Base-by-base conservation (phyloP, 75 land plant species). In the Adiantum capillusveneris region DNA sequence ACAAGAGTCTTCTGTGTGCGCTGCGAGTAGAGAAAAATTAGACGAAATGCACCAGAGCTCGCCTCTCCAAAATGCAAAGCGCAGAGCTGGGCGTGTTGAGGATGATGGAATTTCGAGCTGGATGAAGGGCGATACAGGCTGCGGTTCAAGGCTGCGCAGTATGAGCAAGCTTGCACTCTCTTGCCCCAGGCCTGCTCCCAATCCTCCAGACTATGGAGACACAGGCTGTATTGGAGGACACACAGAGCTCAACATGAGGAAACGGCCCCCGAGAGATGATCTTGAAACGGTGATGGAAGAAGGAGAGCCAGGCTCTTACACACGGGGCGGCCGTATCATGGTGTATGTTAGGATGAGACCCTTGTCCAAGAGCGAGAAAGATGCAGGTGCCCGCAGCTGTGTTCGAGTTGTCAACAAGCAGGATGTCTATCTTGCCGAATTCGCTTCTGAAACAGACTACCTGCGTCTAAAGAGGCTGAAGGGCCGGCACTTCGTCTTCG, bases 111-210 rank as follows among this genome's bases (percentile, higher is more conserved):
- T n/a, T n/a, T n/a, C n/a, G n/a, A n/a, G n/a, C n/a, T n/a, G n/a
- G n/a, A n/a, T 34, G 83, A 84, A 1, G 79, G 95, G 50, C 75
- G 74, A 16, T 78, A 61, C 5, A 52, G 55, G 59, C n/a, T 49
- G 13, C 12, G 25, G 25, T 12, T 24, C 52, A 6, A 2, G 20
- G 52, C 6, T 19, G 25, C 20, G 52, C 24, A 6, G 6, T 20
- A 49, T 20, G 52, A 49, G 20, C 20, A 49, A 20, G 20, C 25
- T 24, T 49, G 20, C 20, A 5, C 25, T 24, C 25, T 20, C 25
- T 20, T 49, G 20, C 25, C 52, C 52, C 52, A 49, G 25, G 25
- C 25, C 20, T 20, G 24, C 25, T 20, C 24, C 20, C 6, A 24
- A 49, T 2, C 24, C 20, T 20, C 11, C 24, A 49, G 24, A 49